Evolutionary conservation across 768 basidiomycete species (phyloP).

Genomic region (Porpolomopsis calyptriformis): DNA sequence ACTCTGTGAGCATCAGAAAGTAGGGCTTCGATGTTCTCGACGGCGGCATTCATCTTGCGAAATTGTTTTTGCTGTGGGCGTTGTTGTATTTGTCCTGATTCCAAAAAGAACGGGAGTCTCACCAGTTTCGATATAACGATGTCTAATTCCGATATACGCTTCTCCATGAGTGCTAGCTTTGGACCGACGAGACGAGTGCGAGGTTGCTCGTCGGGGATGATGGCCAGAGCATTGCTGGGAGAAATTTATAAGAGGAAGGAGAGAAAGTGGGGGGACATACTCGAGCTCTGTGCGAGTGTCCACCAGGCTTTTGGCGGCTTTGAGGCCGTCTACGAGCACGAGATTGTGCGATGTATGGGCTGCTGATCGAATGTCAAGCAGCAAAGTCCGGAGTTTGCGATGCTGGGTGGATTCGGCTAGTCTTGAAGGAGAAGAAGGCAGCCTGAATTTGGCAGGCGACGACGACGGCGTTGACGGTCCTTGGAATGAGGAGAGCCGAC

Average conservation of each 20-base stretch:
- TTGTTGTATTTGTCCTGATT: neutral
- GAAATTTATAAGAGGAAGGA: no score
- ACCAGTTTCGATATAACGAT: conserved; percentile 56
- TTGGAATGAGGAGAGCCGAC: conserved; percentile 65
- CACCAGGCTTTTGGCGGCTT: conserved; percentile 57
- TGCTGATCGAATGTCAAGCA: conserved; percentile 56
- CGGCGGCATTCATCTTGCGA: conserved; percentile 46
- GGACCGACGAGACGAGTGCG: conserved; percentile 50
- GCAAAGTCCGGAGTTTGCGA: conserved; percentile 55
- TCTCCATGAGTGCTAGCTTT: conserved; percentile 60
- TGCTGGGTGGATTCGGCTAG: conserved; percentile 68
- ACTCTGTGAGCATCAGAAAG: conserved; percentile 58
- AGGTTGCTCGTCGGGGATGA: conserved; percentile 47
- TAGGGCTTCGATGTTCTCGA: conserved; percentile 56
- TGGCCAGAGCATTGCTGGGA: conserved; percentile 51
- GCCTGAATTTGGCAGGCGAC: conserved; percentile 44
- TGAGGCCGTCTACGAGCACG: conserved; percentile 68
- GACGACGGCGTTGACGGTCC: conserved; percentile 69
- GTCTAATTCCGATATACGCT: conserved; percentile 48
- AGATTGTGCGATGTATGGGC: conserved; percentile 77
- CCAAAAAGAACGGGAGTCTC: conserved; percentile 15
- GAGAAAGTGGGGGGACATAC: no score
- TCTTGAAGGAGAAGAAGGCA: conserved; percentile 37
- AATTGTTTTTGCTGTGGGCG: conserved; percentile 56
- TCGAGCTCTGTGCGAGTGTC: conserved; percentile 79